These are phyloP conservation scores for Caryopteris hybrid DNA, from an alignment of 305 asterid genomes.

Conservation along the genomic window DNA sequence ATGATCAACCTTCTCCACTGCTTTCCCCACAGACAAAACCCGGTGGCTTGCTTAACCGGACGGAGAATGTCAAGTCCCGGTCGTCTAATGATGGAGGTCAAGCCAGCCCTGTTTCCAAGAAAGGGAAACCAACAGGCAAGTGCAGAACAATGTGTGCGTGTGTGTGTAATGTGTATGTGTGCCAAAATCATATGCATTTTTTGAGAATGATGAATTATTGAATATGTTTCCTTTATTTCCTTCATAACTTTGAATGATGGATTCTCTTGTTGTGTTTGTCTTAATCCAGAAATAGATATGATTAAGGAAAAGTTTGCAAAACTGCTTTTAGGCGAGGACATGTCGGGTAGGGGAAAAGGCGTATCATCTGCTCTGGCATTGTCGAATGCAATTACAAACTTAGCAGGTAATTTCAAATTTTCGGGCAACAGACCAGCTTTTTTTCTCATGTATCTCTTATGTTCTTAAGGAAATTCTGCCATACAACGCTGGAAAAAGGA, in stretches of 20 bases:
- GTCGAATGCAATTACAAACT: constrained; percentile 64
- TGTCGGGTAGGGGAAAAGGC: constrained; percentile 82
- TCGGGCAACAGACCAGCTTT: too few species aligned
- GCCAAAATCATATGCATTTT: background rate
- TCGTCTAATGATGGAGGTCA: constrained; percentile 12
- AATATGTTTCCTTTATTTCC: background rate
- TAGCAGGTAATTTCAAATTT: constrained; percentile 41
- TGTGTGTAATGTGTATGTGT: background rate
- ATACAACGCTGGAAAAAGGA: background rate
- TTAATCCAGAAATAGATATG: constrained; percentile 46
- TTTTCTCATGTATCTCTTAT: too few species aligned
- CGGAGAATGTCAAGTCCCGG: constrained; percentile 30
- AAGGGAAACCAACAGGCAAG: constrained; percentile 42
- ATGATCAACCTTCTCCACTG: background rate
- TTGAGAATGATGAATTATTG: background rate
- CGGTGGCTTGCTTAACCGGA: constrained; percentile 24
- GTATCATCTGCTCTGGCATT: constrained; percentile 68
- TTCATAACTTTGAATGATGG: background rate
- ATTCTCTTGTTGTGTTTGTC: background rate
- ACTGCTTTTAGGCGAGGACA: constrained; percentile 67
- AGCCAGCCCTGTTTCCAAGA: constrained; percentile 28
- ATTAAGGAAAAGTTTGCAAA: constrained; percentile 75
- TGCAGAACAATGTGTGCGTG: background rate
- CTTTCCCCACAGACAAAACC: constrained; percentile 15
- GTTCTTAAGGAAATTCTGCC: background rate